A percentile compares a stretch with the other conserved stretches of the same genome.
phyloP scores from a whole-genome alignment of 805 yeast species.

The Candida multigemmis region DNA sequence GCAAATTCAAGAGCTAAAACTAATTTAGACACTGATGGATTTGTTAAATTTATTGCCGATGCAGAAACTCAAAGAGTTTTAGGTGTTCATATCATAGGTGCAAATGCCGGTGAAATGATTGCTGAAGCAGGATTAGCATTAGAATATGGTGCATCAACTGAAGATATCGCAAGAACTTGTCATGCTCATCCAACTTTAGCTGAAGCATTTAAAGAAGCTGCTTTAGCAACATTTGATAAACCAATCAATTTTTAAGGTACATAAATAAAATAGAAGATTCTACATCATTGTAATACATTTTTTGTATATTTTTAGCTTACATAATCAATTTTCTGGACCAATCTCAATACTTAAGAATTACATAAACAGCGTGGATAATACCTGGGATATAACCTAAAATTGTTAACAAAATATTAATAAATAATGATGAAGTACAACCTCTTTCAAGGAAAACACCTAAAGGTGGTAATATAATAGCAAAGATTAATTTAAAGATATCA shows the following conservation, averaged over 20 bases:
- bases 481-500: slow-evolving; percentile 43
- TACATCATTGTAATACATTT: too few relatives aligned
- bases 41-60: slow-evolving; percentile 92
- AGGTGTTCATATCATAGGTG: slow-evolving; percentile 95
- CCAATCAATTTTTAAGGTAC: slow-evolving; percentile 68
- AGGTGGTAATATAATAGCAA: slow-evolving; percentile 49
- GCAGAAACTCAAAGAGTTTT: slow-evolving; percentile 94
- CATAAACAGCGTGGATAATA: slow-evolving; percentile 53
- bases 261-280: background rate
- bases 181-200: slow-evolving; percentile 98
- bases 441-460: slow-evolving; percentile 53
- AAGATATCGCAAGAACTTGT: slow-evolving; percentile 94
- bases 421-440: slow-evolving; percentile 38
- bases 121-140: slow-evolving; percentile 97
- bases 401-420: slow-evolving; percentile 57
- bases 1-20: slow-evolving; percentile 99
- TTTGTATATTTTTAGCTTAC: too few relatives aligned
- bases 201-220: slow-evolving; percentile 98
- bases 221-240: slow-evolving; percentile 83
- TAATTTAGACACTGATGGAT: slow-evolving; percentile 93
- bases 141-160: slow-evolving; percentile 98
- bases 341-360: slow-evolving; percentile 30
- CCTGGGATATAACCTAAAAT: slow-evolving; percentile 74
- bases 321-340: too few relatives aligned
- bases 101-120: slow-evolving; percentile 99